Conservation (phyloP, 2,329 filamentous ascomycete species). For the Fusarium verrucosum region DNA sequence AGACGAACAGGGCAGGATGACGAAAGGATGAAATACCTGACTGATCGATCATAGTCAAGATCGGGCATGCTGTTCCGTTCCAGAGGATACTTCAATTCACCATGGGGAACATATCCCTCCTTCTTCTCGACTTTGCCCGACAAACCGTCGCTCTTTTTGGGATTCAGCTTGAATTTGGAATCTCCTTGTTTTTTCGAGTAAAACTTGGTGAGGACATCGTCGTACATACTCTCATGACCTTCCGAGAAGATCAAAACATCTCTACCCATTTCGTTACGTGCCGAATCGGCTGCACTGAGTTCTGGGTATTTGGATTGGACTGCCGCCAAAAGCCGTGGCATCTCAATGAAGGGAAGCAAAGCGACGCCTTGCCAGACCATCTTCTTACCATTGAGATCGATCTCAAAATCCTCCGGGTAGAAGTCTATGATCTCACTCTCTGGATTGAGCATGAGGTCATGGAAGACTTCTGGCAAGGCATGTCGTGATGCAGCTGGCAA, state of each 20-base stretch:
- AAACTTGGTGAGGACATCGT: slow-evolving; percentile 83
- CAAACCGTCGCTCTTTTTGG: slow-evolving; percentile 78
- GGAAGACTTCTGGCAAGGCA: slow-evolving; percentile 87
- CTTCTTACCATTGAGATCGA: slow-evolving; percentile 97
- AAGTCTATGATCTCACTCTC: slow-evolving; percentile 97
- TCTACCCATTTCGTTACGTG: slow-evolving; percentile 80
- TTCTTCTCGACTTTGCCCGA: slow-evolving; percentile 84
- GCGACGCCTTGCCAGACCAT: slow-evolving; percentile 98
- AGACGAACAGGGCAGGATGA: neutral
- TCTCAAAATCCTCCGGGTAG: slow-evolving; percentile 91
- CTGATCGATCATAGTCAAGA: slow-evolving; percentile 84
- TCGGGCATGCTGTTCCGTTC: slow-evolving; percentile 75
- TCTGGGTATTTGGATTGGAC: slow-evolving; percentile 85
- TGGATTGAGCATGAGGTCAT: slow-evolving; percentile 86
- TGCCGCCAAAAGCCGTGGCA: slow-evolving; percentile 81
- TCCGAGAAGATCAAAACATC: slow-evolving; percentile 89
- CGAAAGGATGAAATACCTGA: slow-evolving; percentile 69
- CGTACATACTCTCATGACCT: slow-evolving; percentile 79
- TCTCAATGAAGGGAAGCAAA: slow-evolving; percentile 94
- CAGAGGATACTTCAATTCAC: slow-evolving; percentile 80
- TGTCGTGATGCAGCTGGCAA: slow-evolving; percentile 93
- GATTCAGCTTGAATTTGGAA: slow-evolving; percentile 75
- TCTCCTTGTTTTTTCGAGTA: slow-evolving; percentile 87
- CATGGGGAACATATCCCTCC: slow-evolving; percentile 84
- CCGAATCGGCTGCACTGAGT: slow-evolving; percentile 77